Conservation (phyloP, 768 basidiomycete genomes). For the Crucibulum laeve region DNA sequence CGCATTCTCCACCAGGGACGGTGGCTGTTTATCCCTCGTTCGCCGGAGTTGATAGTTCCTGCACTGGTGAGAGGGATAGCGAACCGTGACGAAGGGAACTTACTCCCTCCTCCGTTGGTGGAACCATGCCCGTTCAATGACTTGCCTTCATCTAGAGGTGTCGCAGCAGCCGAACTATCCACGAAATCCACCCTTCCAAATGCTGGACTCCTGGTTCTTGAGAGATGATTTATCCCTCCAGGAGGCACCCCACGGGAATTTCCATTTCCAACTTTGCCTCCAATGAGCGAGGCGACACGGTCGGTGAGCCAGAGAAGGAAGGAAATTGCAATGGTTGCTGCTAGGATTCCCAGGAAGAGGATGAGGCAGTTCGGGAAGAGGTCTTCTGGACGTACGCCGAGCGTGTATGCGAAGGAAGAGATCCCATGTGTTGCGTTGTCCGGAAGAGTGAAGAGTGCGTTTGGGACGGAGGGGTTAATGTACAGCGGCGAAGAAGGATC, state of each 20-base stretch:
- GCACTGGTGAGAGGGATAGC: constrained; percentile 22
- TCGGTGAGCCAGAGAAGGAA: constrained; percentile 72
- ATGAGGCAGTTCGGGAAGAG: constrained; percentile 79
- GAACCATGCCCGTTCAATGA: constrained; percentile 37
- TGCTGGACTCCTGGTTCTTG: constrained; percentile 16
- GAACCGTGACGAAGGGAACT: constrained; percentile 30
- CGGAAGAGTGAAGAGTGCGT: constrained; percentile 72
- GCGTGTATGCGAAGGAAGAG: constrained; percentile 74
- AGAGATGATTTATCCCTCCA: constrained; percentile 8
- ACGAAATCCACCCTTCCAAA: background rate
- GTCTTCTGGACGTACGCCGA: constrained; percentile 80
- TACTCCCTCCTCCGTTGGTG: constrained; percentile 25
- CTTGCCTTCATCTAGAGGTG: constrained; percentile 41
- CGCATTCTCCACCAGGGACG: constrained; percentile 53
- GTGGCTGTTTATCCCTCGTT: constrained; percentile 30
- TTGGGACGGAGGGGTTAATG: constrained; percentile 63
- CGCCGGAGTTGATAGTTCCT: constrained; percentile 14
- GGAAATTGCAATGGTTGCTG: constrained; percentile 66
- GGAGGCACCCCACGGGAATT: background rate
- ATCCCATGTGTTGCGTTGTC: constrained; percentile 63
- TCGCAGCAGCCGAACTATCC: background rate
- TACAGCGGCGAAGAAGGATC: constrained; percentile 74
- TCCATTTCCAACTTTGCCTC: constrained; percentile 12
- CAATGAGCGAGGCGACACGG: constrained; percentile 37
- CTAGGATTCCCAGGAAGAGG: constrained; percentile 78